Evolutionary conservation across 2,329 filamentous ascomycete species (phyloP).

Genomic region (Scytalidium lignicola): DNA sequence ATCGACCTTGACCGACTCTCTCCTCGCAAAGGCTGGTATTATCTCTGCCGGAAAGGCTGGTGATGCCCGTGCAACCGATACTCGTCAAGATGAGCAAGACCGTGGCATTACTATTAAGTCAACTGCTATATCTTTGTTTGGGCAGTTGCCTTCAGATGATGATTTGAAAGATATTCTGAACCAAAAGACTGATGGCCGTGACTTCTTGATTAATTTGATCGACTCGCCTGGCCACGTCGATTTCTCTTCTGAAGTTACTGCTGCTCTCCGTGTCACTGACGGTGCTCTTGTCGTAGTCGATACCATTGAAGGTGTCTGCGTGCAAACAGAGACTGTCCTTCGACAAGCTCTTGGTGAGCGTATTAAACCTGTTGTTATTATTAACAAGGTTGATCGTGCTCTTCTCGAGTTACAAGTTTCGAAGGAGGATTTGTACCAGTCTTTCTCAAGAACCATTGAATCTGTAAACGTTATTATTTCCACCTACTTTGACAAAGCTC

Average conservation of each 20-base stretch:
- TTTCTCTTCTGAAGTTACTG: constrained; percentile 99
- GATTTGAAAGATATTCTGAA: constrained; percentile 92
- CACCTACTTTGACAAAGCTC: constrained; percentile 94
- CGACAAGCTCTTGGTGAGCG: constrained; percentile 99
- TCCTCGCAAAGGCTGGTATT: constrained; percentile 98
- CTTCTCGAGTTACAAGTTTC: constrained; percentile 97
- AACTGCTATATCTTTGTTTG: constrained; percentile 97
- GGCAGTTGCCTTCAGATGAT: constrained; percentile 71
- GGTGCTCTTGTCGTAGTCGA: constrained; percentile 99
- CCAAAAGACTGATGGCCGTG: constrained; percentile 82
- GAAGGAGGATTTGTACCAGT: constrained; percentile 99
- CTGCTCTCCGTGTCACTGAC: constrained; percentile 98
- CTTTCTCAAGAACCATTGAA: constrained; percentile 98
- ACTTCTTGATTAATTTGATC: constrained; percentile 99
- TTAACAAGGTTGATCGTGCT: constrained; percentile 99
- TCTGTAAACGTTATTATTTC: constrained; percentile 99
- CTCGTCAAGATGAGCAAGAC: constrained; percentile 95
- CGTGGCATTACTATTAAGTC: constrained; percentile 99
- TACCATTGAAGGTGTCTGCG: constrained; percentile 99
- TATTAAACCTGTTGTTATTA: constrained; percentile 99
- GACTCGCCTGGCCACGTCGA: constrained; percentile 99
- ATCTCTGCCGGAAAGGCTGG: constrained; percentile 97
- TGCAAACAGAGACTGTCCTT: constrained; percentile 99
- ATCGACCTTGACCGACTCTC: constrained; percentile 98
- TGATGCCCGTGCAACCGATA: constrained; percentile 94